These are phyloP conservation scores for Candida rishiriensis DNA, from an alignment of 805 yeast genomes.

Conservation along the genomic window DNA sequence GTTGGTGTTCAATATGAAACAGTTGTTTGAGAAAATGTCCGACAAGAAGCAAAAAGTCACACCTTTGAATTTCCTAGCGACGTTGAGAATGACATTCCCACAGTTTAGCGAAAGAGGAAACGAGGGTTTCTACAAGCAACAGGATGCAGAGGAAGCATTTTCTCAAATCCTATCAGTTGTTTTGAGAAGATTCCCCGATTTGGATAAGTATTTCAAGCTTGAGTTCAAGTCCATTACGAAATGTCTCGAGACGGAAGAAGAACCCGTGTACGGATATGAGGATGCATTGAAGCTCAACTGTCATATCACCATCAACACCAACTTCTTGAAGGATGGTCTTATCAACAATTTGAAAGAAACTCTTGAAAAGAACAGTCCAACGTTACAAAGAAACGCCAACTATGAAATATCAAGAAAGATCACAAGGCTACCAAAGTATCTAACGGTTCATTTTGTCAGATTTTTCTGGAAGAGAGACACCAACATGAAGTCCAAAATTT, in stretches of 20 bases:
- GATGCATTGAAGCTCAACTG: slow-evolving; percentile 74
- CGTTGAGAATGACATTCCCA: slow-evolving; percentile 67
- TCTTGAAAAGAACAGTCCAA: slow-evolving; percentile 72
- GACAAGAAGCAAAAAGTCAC: slow-evolving; percentile 43
- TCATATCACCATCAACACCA: slow-evolving; percentile 81
- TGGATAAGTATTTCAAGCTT: slow-evolving; percentile 59
- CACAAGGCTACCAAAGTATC: slow-evolving; percentile 76
- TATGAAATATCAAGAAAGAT: slow-evolving; percentile 61
- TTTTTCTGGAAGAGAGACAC: slow-evolving; percentile 96
- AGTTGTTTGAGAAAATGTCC: slow-evolving; percentile 41
- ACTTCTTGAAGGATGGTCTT: slow-evolving; percentile 84
- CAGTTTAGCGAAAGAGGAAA: slow-evolving; percentile 82
- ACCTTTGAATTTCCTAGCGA: slow-evolving; percentile 64
- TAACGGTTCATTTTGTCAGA: slow-evolving; percentile 89
- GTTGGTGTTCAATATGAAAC: slow-evolving; percentile 33
- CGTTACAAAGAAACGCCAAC: slow-evolving; percentile 63
- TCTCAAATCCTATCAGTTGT: slow-evolving; percentile 66
- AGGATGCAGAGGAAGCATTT: slow-evolving; percentile 96
- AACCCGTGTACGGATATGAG: slow-evolving; percentile 42
- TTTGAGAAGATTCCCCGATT: slow-evolving; percentile 42
- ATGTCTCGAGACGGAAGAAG: slow-evolving; percentile 52
- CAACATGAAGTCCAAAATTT: slow-evolving; percentile 83
- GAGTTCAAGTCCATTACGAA: slow-evolving; percentile 58
- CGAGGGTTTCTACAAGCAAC: slow-evolving; percentile 80
- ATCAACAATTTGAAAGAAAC: slow-evolving; percentile 68